A percentile compares a stretch with the other conserved stretches of the same genome.
Evolutionary conservation across 768 basidiomycete genomes (phyloP).

Genomic region (Chalciporus sphaerocephalus): DNA sequence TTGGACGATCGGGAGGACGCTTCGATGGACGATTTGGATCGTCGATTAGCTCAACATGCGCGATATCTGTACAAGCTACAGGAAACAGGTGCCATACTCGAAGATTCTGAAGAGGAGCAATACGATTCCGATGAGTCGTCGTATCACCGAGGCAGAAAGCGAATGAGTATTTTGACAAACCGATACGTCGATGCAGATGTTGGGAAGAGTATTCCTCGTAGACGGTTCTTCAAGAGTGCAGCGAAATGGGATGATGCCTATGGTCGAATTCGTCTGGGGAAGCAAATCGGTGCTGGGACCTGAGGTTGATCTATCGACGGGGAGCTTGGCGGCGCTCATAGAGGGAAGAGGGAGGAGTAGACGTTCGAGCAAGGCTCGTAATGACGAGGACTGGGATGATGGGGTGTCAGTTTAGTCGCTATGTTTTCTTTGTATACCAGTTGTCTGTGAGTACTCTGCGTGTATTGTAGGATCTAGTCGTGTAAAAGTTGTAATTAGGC

Average conservation of each 20-base stretch:
- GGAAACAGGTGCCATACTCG: slow-evolving; percentile 43
- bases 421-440: too few species aligned
- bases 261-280: slow-evolving; percentile 22
- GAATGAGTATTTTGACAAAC: slow-evolving; percentile 68
- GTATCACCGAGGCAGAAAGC: slow-evolving; percentile 40
- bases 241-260: slow-evolving; percentile 34
- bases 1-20: slow-evolving; percentile 38
- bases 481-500: too few species aligned
- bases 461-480: too few species aligned
- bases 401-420: slow-evolving; percentile 22
- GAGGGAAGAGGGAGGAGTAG: slow-evolving; percentile 22
- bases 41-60: slow-evolving; percentile 64
- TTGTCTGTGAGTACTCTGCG: too few species aligned
- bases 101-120: slow-evolving; percentile 46
- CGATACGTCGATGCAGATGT: slow-evolving; percentile 48
- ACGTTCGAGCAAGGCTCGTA: slow-evolving; percentile 6
- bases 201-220: slow-evolving; percentile 28
- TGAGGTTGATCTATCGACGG: slow-evolving; percentile 14
- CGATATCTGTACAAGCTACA: slow-evolving; percentile 61
- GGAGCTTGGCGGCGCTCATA: slow-evolving; percentile 22
- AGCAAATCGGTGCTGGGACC: too few species aligned
- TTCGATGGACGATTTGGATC: slow-evolving; percentile 59
- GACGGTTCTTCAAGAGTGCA: slow-evolving; percentile 58
- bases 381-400: slow-evolving; percentile 32
- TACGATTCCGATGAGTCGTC: slow-evolving; percentile 50